Evolutionary conservation across 129 eudicot genomes (phyloP).

Genomic region (Glebionis coronaria): DNA sequence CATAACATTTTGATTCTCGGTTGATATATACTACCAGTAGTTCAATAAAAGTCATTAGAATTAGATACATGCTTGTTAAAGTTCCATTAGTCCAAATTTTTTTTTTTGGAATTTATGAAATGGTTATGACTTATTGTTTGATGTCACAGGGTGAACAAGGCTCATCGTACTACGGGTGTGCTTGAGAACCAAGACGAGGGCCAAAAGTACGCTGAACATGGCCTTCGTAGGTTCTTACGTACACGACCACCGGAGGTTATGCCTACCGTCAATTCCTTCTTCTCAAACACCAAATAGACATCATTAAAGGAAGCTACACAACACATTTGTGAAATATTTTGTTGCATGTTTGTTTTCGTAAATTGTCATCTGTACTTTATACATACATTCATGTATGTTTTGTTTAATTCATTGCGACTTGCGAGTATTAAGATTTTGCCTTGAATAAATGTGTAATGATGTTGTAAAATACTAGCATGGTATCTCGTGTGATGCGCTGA

Average conservation of each 20-base stretch:
- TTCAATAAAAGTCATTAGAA: background rate
- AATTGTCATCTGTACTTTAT: background rate
- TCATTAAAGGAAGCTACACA: too few relatives aligned
- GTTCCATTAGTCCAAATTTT: background rate
- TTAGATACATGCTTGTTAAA: background rate
- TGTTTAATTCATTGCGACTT: background rate
- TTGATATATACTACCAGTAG: too few relatives aligned
- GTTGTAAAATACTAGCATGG: too few relatives aligned
- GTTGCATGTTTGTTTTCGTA: slow-evolving; percentile 1
- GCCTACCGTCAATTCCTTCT: slow-evolving; percentile 82
- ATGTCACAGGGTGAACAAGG: slow-evolving; percentile 57
- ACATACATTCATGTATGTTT: background rate
- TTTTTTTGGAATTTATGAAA: background rate
- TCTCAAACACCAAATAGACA: slow-evolving; percentile 51
- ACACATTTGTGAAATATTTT: background rate
- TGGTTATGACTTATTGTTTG: too few relatives aligned
- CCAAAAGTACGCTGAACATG: slow-evolving; percentile 70
- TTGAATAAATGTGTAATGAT: too few relatives aligned
- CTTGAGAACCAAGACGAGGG: slow-evolving; percentile 85
- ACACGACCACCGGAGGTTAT: slow-evolving; percentile 79
- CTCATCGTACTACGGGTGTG: slow-evolving; percentile 58
- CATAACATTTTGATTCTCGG: background rate
- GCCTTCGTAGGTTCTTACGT: slow-evolving; percentile 75
- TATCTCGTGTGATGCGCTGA: too few relatives aligned
- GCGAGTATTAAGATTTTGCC: background rate